These are phyloP conservation scores for Monoraphidium neglectum DNA, from an alignment of 139 green algal genomes.

Conservation along the genomic window DNA sequence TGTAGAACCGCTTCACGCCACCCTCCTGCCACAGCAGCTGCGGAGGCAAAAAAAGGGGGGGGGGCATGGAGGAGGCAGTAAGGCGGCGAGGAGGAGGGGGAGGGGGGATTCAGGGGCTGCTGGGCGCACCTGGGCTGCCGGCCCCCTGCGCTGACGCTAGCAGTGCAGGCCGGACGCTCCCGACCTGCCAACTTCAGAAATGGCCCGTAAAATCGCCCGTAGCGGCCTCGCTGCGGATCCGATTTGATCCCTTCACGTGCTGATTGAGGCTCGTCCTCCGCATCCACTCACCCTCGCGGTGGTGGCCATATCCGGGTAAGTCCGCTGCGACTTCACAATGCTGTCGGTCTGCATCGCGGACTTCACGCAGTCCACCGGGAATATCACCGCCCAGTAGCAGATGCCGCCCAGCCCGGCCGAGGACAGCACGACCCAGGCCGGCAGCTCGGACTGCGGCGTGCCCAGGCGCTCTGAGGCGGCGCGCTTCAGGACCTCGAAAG, in stretches of 20 bases:
- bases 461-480: conserved; percentile 40
- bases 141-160: no score
- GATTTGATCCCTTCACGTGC: no score
- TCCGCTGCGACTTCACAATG: conserved; percentile 67
- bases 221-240: no score
- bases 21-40: conserved; percentile 79
- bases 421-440: conserved; percentile 45
- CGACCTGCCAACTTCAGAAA: no score
- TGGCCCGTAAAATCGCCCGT: no score
- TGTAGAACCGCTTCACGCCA: conserved; percentile 85
- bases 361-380: conserved; percentile 93
- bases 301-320: conserved; percentile 67
- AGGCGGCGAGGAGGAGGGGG: no score
- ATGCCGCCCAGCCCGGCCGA: conserved; percentile 77
- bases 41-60: background rate
- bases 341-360: conserved; percentile 87
- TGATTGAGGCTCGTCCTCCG: background rate
- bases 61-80: background rate
- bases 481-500: conserved; percentile 91
- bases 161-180: no score
- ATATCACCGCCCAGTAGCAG: conserved; percentile 89
- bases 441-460: conserved; percentile 40
- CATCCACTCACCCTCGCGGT: conserved; percentile 47
- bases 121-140: no score
- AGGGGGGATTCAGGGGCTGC: no score